Percentiles rank a stretch among this genome's conserved stretches.
Conservation (phyloP, 805 yeast genomes). For the Wickerhamiella shivajii region DNA sequence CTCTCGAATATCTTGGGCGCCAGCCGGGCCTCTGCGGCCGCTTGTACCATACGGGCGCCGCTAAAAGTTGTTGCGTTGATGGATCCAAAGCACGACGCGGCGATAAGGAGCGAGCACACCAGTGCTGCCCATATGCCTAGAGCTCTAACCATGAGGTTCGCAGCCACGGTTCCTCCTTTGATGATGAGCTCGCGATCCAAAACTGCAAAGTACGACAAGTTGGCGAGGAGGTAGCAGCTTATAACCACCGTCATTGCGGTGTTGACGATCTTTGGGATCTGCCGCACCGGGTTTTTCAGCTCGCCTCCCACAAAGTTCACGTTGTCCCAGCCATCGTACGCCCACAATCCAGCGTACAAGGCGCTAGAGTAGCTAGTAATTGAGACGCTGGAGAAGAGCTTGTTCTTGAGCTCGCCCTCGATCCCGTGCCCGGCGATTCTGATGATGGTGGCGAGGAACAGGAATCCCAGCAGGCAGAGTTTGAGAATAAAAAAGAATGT, state of each 20-base stretch:
- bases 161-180: slow-evolving; percentile 25
- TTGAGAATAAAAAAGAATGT: slow-evolving; percentile 24
- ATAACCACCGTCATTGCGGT: slow-evolving; percentile 29
- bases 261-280: slow-evolving; percentile 27
- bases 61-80: slow-evolving; percentile 28
- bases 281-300: slow-evolving; percentile 25
- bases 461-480: slow-evolving; percentile 21
- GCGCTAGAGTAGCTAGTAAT: slow-evolving; percentile 26
- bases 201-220: slow-evolving; percentile 41
- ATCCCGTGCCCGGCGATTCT: slow-evolving; percentile 13
- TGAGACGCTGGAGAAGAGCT: slow-evolving; percentile 18
- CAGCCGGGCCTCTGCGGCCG: slow-evolving; percentile 25
- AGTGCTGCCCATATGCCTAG: slow-evolving; percentile 21
- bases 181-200: slow-evolving; percentile 46
- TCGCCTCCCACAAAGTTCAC: slow-evolving; percentile 30
- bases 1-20: slow-evolving; percentile 23
- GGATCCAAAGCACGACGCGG: slow-evolving; percentile 29
- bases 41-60: slow-evolving; percentile 25
- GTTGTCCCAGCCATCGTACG: slow-evolving; percentile 34
- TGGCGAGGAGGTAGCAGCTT: slow-evolving; percentile 24
- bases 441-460: slow-evolving; percentile 22
- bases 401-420: slow-evolving; percentile 16
- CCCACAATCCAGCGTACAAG: slow-evolving; percentile 30
- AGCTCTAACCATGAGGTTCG: slow-evolving; percentile 22
- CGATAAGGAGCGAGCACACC: slow-evolving; percentile 24